Conservation (phyloP, 2,329 filamentous ascomycete species). For the Pseudogymnoascus sp. region DNA sequence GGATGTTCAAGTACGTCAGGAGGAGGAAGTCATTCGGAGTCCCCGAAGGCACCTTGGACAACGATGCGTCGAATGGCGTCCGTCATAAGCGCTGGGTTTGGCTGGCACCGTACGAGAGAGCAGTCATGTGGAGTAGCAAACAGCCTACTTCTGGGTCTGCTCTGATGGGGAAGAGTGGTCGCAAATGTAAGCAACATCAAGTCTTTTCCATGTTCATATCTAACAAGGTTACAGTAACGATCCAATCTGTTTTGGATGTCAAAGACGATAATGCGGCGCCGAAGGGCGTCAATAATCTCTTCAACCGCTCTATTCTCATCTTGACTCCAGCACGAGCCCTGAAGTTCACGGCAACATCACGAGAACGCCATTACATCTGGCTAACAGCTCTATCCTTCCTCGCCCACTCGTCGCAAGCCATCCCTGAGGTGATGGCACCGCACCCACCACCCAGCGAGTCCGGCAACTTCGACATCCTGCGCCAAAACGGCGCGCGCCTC, state of each 20-base stretch:
- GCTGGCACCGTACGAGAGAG: slow-evolving; percentile 91
- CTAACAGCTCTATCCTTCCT: slow-evolving; percentile 90
- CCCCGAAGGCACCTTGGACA: slow-evolving; percentile 61
- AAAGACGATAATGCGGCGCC: slow-evolving; percentile 86
- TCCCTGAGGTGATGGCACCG: slow-evolving; percentile 61
- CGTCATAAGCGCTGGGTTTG: slow-evolving; percentile 98
- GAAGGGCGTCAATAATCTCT: slow-evolving; percentile 58
- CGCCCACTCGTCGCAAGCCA: slow-evolving; percentile 75
- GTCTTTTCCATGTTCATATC: slow-evolving; percentile 13
- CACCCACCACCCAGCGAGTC: slow-evolving; percentile 46
- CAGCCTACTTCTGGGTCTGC: slow-evolving; percentile 84
- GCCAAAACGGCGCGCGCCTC: slow-evolving; percentile 28
- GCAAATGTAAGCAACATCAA: slow-evolving; percentile 66
- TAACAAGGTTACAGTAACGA: slow-evolving; percentile 56
- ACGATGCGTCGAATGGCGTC: slow-evolving; percentile 50
- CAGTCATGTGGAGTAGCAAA: slow-evolving; percentile 97
- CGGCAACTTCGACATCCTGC: slow-evolving; percentile 38
- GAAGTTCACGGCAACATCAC: slow-evolving; percentile 80
- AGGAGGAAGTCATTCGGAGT: slow-evolving; percentile 87
- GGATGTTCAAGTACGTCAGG: slow-evolving; percentile 89
- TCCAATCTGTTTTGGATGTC: slow-evolving; percentile 94
- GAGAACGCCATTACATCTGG: slow-evolving; percentile 91
- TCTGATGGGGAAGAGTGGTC: slow-evolving; percentile 85
- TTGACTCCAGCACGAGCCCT: slow-evolving; percentile 86
- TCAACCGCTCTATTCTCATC: slow-evolving; percentile 91